Conservation (phyloP, 768 basidiomycete genomes). For the Coprinellus aureogranulatus region DNA sequence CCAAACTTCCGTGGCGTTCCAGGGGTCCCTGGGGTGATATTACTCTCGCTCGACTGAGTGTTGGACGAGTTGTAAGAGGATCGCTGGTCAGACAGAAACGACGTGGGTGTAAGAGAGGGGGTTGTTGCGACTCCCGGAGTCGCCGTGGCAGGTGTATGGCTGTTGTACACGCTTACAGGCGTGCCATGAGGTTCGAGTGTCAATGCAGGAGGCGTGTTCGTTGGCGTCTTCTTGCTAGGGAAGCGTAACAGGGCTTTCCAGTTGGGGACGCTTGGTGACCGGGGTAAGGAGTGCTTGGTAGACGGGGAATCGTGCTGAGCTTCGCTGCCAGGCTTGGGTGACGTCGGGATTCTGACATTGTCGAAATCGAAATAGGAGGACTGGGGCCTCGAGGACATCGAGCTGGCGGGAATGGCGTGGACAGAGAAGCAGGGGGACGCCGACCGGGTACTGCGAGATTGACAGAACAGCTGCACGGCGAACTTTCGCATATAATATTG, state of each 20-base stretch:
- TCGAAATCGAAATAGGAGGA: slow-evolving; percentile 20
- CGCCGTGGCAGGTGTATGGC: slow-evolving; percentile 40
- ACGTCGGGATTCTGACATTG: slow-evolving; percentile 17
- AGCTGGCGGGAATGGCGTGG: slow-evolving; percentile 9
- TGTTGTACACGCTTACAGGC: slow-evolving; percentile 30
- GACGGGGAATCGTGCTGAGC: slow-evolving; percentile 14
- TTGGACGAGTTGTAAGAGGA: slow-evolving; percentile 79
- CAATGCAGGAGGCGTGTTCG: slow-evolving; percentile 55
- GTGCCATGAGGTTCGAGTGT: slow-evolving; percentile 49
- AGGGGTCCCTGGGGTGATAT: slow-evolving; percentile 28
- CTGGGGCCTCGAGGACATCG: slow-evolving; percentile 20
- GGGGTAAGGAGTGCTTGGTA: slow-evolving; percentile 28
- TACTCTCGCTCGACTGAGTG: slow-evolving; percentile 73
- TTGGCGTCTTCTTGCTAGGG: slow-evolving; percentile 47
- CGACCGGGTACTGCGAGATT: background rate
- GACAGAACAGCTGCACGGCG: slow-evolving; percentile 1
- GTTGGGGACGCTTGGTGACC: slow-evolving; percentile 28
- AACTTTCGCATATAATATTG: slow-evolving; percentile 5
- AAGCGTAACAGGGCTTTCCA: slow-evolving; percentile 81
- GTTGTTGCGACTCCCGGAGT: no score
- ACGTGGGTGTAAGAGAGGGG: slow-evolving; percentile 52
- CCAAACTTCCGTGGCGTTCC: slow-evolving; percentile 22
- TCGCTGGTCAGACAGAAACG: slow-evolving; percentile 59
- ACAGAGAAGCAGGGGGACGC: slow-evolving; percentile 19
- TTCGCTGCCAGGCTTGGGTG: slow-evolving; percentile 14